Percentiles rank a stretch among this genome's conserved stretches.
phyloP scores from a whole-genome alignment of 345 rosid genomes.

The Ceriops tagal region DNA sequence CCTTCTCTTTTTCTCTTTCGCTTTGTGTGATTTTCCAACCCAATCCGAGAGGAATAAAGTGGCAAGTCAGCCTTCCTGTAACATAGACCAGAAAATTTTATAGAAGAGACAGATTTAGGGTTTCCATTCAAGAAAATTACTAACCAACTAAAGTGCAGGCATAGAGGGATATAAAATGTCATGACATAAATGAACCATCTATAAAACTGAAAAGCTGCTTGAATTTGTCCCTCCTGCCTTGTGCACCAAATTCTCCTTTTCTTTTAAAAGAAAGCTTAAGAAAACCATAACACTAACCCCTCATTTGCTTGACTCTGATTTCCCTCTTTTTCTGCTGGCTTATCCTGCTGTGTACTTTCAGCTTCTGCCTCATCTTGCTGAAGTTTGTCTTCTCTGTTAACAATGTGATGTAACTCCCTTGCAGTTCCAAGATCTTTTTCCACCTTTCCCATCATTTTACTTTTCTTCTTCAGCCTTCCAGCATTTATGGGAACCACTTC shows the following conservation, averaged over 20 bases:
- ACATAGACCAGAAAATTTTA: neutral
- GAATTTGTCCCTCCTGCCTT: too few species aligned
- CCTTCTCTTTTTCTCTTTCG: slow-evolving; percentile 21
- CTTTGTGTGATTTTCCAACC: slow-evolving; percentile 13
- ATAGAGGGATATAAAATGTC: neutral
- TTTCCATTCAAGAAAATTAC: neutral
- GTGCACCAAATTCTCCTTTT: neutral
- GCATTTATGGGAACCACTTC: neutral
- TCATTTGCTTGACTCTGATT: slow-evolving; percentile 5
- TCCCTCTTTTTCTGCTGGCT: neutral
- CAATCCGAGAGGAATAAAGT: slow-evolving; percentile 1
- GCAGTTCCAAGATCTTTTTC: neutral
- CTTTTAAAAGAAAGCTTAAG: neutral
- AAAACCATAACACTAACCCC: slow-evolving; percentile 7
- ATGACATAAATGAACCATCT: neutral
- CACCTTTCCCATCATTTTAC: neutral
- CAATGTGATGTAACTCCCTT: neutral
- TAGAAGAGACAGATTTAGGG: neutral
- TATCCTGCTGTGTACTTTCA: slow-evolving; percentile 4
- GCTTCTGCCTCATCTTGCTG: slow-evolving; percentile 4
- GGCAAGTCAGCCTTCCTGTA: slow-evolving; percentile 10
- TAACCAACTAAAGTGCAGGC: neutral
- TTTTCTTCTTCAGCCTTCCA: slow-evolving; percentile 9
- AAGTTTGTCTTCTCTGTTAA: neutral
- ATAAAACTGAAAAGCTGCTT: too few species aligned